phyloP scores from a whole-genome alignment of 2,329 filamentous ascomycete species.

The Stachybotrys echinatus region DNA sequence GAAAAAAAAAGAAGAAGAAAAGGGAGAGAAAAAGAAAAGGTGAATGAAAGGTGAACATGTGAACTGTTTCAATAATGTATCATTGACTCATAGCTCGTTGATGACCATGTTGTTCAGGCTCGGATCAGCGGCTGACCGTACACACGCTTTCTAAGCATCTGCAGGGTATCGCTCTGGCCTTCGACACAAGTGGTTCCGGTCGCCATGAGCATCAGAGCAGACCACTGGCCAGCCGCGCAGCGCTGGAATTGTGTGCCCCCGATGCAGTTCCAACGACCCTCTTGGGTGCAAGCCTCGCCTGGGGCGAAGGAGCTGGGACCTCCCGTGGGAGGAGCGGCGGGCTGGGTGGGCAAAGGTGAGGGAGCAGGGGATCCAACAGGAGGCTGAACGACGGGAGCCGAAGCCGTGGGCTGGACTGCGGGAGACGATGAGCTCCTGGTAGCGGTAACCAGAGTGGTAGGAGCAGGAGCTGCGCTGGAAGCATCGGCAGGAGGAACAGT shows the following conservation, averaged over 20 bases:
- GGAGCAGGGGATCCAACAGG: slow-evolving; percentile 7
- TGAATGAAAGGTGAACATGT: not conserved
- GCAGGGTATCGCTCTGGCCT: slow-evolving; percentile 18
- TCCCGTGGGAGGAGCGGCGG: slow-evolving; percentile 15
- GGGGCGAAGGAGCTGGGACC: slow-evolving; percentile 18
- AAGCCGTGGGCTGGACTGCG: slow-evolving; percentile 5
- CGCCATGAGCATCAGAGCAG: slow-evolving; percentile 41
- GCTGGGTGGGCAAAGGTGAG: slow-evolving; percentile 6
- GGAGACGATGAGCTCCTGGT: slow-evolving; percentile 14
- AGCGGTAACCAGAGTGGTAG: slow-evolving; percentile 16
- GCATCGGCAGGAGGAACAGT: slow-evolving; percentile 18
- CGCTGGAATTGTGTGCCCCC: slow-evolving; percentile 53
- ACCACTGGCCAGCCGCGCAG: slow-evolving; percentile 56
- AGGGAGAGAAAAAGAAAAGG: not conserved
- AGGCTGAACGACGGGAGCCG: slow-evolving; percentile 5
- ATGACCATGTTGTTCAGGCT: not conserved
- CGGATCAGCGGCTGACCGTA: not conserved
- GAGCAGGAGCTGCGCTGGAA: slow-evolving; percentile 10
- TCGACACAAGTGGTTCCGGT: slow-evolving; percentile 45
- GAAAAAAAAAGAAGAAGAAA: not conserved
- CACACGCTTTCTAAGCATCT: slow-evolving; percentile 6
- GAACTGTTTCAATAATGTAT: not conserved
- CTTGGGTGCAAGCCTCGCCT: slow-evolving; percentile 40
- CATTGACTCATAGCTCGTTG: not conserved
- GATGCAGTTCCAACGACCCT: slow-evolving; percentile 57